These are phyloP conservation scores for Hypsizygus marmoreus DNA, from an alignment of 768 basidiomycete species.

Conservation along the genomic window DNA sequence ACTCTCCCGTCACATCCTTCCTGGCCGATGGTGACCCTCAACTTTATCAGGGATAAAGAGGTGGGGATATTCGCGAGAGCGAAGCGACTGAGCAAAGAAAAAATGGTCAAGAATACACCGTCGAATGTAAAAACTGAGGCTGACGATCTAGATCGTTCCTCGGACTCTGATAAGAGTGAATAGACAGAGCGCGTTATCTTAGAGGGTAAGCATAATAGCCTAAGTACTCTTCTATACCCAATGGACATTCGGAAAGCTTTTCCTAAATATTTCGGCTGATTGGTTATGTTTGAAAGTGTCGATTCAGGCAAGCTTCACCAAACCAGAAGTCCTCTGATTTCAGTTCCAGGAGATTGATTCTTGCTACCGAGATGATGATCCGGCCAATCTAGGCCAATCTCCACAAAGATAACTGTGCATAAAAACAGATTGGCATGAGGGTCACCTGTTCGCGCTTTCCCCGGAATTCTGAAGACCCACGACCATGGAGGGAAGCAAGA, in stretches of 20 bases:
- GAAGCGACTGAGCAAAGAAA: slow-evolving; percentile 61
- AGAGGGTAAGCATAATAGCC: background rate
- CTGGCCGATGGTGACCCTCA: slow-evolving; percentile 94
- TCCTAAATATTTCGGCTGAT: too few species aligned
- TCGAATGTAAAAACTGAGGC: background rate
- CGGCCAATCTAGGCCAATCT: background rate
- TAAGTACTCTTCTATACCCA: too few species aligned
- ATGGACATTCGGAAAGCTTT: too few species aligned
- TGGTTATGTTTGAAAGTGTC: too few species aligned
- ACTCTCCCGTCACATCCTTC: slow-evolving; percentile 82
- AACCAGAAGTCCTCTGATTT: too few species aligned
- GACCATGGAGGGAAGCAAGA: too few species aligned
- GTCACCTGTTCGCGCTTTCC: too few species aligned
- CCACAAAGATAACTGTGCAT: background rate
- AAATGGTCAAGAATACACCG: too few species aligned
- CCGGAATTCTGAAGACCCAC: too few species aligned
- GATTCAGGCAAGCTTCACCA: too few species aligned
- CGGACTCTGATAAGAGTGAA: slow-evolving; percentile 18
- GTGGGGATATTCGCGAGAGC: slow-evolving; percentile 89
- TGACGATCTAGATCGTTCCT: background rate
- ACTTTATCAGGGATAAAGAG: slow-evolving; percentile 89
- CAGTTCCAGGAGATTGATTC: too few species aligned
- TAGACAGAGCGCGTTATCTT: slow-evolving; percentile 1
- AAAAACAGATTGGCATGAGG: too few species aligned
- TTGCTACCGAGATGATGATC: background rate